Conservation (phyloP, 805 yeast genomes). For the Metschnikowia chrysomelidarum region DNA sequence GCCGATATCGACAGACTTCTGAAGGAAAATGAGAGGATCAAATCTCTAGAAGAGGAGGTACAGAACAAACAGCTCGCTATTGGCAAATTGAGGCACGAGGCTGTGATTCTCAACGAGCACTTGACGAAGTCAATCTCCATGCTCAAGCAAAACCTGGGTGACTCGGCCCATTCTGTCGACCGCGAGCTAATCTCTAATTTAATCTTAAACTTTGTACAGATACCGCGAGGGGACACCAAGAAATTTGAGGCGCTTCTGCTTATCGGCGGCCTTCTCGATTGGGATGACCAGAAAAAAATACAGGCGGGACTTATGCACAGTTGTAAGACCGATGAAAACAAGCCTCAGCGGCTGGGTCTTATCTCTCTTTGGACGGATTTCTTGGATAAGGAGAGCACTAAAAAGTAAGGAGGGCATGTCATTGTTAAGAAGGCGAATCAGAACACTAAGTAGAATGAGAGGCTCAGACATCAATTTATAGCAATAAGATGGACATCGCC, state of each 20-base stretch:
- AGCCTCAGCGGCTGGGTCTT: constrained; percentile 49
- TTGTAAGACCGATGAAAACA: constrained; percentile 19
- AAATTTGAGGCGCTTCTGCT: constrained; percentile 89
- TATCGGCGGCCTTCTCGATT: constrained; percentile 75
- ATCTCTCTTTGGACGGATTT: constrained; percentile 79
- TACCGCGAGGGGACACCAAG: constrained; percentile 92
- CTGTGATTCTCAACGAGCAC: constrained; percentile 90
- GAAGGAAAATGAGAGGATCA: constrained; percentile 27
- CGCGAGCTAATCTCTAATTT: constrained; percentile 86
- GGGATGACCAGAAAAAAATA: constrained; percentile 80
- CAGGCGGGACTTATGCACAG: constrained; percentile 68
- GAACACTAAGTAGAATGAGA: neutral
- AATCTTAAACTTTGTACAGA: constrained; percentile 75
- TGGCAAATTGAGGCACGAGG: constrained; percentile 93
- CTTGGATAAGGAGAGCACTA: constrained; percentile 66
- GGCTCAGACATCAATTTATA: too few relatives aligned
- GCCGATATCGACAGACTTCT: constrained; percentile 14
- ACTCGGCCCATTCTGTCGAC: constrained; percentile 68
- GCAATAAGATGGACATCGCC: too few relatives aligned
- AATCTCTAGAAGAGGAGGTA: constrained; percentile 57
- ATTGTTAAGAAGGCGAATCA: neutral
- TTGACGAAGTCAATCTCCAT: constrained; percentile 87
- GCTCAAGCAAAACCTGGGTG: constrained; percentile 70
- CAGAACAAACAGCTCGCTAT: constrained; percentile 65
- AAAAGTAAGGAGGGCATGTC: constrained; percentile 5